A percentile compares a stretch with the other conserved stretches of the same genome.
Conservation (phyloP, 2,329 filamentous ascomycete genomes). For the Penicillium verrucosum region DNA sequence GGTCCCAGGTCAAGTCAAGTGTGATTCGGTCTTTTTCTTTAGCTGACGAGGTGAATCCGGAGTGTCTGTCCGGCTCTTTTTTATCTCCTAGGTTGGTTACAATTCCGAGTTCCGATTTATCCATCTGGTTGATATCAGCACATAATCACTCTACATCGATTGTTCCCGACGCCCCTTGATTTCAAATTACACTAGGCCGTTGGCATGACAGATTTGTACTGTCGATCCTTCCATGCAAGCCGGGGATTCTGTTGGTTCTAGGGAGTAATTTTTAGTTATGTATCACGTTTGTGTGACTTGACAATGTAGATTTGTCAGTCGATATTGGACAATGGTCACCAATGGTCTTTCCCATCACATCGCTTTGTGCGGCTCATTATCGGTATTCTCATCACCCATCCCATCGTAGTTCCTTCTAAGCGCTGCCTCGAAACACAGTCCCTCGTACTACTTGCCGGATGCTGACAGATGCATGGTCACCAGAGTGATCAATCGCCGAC, state of each 20-base stretch:
- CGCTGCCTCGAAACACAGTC: background rate
- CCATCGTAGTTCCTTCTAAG: background rate
- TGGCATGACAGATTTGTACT: background rate
- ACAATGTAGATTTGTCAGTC: background rate
- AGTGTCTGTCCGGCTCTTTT: background rate
- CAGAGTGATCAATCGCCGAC: conserved; percentile 11
- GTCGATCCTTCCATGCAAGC: background rate
- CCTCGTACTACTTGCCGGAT: conserved; percentile 7
- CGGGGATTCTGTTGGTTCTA: background rate
- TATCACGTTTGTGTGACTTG: background rate
- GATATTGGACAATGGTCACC: background rate
- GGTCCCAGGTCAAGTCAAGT: background rate
- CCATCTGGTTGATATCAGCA: background rate
- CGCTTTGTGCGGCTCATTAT: background rate
- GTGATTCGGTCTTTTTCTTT: background rate
- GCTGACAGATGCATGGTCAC: background rate
- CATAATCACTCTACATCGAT: background rate
- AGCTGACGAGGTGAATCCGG: background rate
- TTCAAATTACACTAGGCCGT: background rate
- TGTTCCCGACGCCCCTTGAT: background rate
- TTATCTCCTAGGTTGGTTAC: background rate
- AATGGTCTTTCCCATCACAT: background rate
- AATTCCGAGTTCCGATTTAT: background rate
- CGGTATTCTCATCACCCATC: background rate
- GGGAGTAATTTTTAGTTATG: background rate